These are phyloP conservation scores for Camelina laxa DNA, from an alignment of 345 rosid genomes.

Conservation along the genomic window DNA sequence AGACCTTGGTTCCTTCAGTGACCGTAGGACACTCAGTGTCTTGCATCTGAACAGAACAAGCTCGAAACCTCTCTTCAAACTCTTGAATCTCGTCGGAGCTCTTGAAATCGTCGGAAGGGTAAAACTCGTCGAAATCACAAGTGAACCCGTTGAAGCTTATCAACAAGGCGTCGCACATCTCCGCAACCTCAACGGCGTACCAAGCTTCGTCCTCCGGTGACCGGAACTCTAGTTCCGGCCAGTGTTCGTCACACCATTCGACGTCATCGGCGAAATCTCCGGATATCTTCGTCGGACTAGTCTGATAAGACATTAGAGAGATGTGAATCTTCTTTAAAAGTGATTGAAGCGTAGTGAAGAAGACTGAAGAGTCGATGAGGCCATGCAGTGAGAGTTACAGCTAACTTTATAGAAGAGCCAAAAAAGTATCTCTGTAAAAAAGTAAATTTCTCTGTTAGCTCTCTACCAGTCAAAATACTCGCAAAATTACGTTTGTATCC, in stretches of 20 bases:
- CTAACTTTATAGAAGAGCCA: too few species aligned
- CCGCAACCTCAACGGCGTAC: slow-evolving; percentile 33
- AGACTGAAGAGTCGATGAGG: too few species aligned
- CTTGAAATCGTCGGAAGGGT: slow-evolving; percentile 27
- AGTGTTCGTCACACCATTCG: neutral
- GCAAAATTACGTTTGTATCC: too few species aligned
- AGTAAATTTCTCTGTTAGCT: too few species aligned
- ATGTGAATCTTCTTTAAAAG: neutral
- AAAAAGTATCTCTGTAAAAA: too few species aligned
- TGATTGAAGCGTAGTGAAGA: neutral
- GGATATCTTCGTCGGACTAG: neutral
- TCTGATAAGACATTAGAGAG: slow-evolving; percentile 9
- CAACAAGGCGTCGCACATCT: slow-evolving; percentile 24
- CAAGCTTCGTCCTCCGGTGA: slow-evolving; percentile 43
- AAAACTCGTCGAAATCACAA: slow-evolving; percentile 32
- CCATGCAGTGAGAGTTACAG: too few species aligned
- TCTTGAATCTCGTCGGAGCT: slow-evolving; percentile 20
- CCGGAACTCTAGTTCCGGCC: slow-evolving; percentile 39
- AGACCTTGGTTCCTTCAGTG: slow-evolving; percentile 17
- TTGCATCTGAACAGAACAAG: slow-evolving; percentile 36
- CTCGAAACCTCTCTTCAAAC: slow-evolving; percentile 41
- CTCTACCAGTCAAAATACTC: too few species aligned
- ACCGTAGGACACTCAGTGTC: slow-evolving; percentile 20
- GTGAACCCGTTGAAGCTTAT: slow-evolving; percentile 37
- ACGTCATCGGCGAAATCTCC: slow-evolving; percentile 23